Evolutionary conservation across 805 yeast genomes (phyloP), one percentile per base, ranked within the genome.

Genomic region (Spathaspora sp.): DNA sequence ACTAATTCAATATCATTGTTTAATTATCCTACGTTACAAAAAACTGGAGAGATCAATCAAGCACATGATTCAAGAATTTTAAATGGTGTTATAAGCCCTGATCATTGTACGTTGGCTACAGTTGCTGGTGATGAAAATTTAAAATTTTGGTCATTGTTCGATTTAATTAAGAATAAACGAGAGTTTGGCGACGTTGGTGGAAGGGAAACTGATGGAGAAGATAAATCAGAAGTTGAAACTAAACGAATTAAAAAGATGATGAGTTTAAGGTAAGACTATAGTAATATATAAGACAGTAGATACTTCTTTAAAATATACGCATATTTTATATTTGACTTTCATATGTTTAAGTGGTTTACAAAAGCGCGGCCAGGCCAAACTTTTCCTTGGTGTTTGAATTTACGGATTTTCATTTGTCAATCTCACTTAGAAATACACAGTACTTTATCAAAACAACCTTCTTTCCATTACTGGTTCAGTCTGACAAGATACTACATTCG

Each of bases 41-140:
- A 89, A 66, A 91, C 93, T 2, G 97, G 96, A 5, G 96, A 89
- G 58, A 88, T 94, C 49, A 69, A 72, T 26, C 82, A 84, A 40
- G 97, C 97, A 1, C 99, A 94, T 64, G 97, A 90, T 56, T 82
- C 94, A 14, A 78, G 98, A 58, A 90, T 94, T 23, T 77, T 94
- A 49, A 82, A 82, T 55, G 87, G 97, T 26, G 84, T 90, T 46
- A 65, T 94, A 49, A 87, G 97, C 20, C 97, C 97, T 3, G 97
- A 94, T 69, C 89, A 87, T 14, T 81, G 89, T 49, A 89, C 96
- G 0, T 71, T 94, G 50, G 98, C 97, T 0, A 94, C 99, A 0
- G 91, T 92, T 45, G 96, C 97, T 2, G 96, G 96, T 11, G 98
- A 94, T 68, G 99, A 94, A 66, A 93, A 91, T 69, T 78, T 94